Conservation (phyloP, 106 monocot genomes). For the Gastrodia elata region DNA sequence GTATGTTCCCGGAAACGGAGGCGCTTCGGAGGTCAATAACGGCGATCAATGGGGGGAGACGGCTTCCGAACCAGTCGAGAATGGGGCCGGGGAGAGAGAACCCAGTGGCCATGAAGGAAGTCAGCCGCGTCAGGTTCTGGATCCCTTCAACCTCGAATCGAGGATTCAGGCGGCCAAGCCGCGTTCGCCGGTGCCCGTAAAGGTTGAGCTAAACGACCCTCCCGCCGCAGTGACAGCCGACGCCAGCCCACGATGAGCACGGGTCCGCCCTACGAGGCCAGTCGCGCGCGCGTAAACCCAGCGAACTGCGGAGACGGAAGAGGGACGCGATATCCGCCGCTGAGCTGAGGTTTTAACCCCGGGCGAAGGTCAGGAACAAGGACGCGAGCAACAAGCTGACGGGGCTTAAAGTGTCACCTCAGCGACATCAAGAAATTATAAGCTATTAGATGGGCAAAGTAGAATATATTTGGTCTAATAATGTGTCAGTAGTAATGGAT, state of each 20-base stretch:
- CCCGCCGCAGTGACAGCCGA: conserved; percentile 39
- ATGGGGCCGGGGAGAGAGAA: conserved; percentile 49
- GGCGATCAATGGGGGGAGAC: conserved; percentile 20
- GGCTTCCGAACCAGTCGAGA: conserved; percentile 45
- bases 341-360: conserved; percentile 13
- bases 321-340: conserved; percentile 41
- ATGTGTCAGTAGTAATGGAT: no score
- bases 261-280: conserved; percentile 77
- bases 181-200: conserved; percentile 32
- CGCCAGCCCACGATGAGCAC: conserved; percentile 60
- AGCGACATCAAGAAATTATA: no score
- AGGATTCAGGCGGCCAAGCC: conserved; percentile 27
- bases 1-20: conserved; percentile 27
- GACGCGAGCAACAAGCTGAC: neutral
- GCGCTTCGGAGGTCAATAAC: conserved; percentile 38
- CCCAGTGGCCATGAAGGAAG: conserved; percentile 37
- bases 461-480: no score
- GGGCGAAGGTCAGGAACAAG: neutral
- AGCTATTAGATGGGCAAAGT: no score
- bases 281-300: conserved; percentile 63
- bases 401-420: no score
- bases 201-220: conserved; percentile 30
- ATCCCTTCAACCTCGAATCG: conserved; percentile 46
- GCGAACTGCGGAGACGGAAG: conserved; percentile 53
- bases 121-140: conserved; percentile 27